Conservation (phyloP, 352 stramenopile genomes). For the Globisporangium spinosum region DNA sequence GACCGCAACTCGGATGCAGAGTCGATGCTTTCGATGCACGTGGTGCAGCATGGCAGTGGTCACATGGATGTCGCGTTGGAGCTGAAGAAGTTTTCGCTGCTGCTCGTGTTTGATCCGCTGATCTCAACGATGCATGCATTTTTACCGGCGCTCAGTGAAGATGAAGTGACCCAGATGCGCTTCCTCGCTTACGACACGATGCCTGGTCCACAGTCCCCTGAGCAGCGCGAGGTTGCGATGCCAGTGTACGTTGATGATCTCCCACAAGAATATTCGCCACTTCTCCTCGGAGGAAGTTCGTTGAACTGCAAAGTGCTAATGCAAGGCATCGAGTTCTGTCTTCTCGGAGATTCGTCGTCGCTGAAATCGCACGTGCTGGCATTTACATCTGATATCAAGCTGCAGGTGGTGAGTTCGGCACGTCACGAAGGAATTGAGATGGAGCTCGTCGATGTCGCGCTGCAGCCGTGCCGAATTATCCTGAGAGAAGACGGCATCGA, state of each 20-base stretch:
- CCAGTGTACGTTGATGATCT: constrained; percentile 58
- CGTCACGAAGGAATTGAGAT: constrained; percentile 70
- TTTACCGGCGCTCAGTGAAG: constrained; percentile 55
- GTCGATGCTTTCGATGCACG: constrained; percentile 46
- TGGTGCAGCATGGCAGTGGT: constrained; percentile 45
- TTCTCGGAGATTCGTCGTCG: constrained; percentile 70
- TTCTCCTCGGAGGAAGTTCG: constrained; percentile 54
- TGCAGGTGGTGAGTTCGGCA: constrained; percentile 56
- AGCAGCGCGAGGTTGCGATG: constrained; percentile 41
- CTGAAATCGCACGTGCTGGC: constrained; percentile 75
- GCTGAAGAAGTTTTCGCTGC: constrained; percentile 59
- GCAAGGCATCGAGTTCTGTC: constrained; percentile 64
- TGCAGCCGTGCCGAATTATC: constrained; percentile 70
- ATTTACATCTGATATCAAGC: constrained; percentile 72
- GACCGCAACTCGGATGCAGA: constrained; percentile 66
- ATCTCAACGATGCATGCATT: constrained; percentile 51
- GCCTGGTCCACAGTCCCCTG: constrained; percentile 42
- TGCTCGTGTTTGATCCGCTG: constrained; percentile 79
- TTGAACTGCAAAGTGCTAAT: constrained; percentile 52
- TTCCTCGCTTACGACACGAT: constrained; percentile 58
- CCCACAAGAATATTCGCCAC: constrained; percentile 61
- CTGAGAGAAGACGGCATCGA: constrained; percentile 67
- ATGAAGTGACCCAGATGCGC: constrained; percentile 69
- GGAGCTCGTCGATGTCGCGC: constrained; percentile 72
- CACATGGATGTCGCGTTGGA: constrained; percentile 53